phyloP scores from a whole-genome alignment of 2,329 filamentous ascomycete genomes.

The Monilinia polystroma region DNA sequence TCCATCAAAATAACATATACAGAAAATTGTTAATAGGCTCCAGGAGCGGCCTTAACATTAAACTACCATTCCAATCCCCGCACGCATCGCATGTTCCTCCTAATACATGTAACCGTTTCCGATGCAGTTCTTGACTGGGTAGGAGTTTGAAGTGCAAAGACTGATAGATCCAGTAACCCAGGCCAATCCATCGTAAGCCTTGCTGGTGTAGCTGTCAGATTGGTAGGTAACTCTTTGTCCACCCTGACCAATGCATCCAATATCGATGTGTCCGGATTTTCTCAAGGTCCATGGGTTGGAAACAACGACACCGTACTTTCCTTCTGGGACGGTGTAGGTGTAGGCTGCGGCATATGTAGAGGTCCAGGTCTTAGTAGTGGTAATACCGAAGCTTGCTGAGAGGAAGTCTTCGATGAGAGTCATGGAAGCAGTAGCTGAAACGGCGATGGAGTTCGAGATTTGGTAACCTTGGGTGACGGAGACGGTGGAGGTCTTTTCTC shows the following conservation, averaged over 20 bases:
- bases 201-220: neutral
- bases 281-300: constrained; percentile 11
- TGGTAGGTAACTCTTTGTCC: neutral
- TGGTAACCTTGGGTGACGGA: constrained; percentile 2
- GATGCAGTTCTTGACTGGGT: neutral
- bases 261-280: neutral
- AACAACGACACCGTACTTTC: constrained; percentile 4
- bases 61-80: neutral
- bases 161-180: constrained; percentile 17
- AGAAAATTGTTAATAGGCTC: neutral
- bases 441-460: neutral
- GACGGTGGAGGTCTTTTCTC: neutral
- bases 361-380: constrained; percentile 6
- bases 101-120: neutral
- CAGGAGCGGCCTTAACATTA: neutral
- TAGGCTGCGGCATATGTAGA: neutral
- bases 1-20: constrained; percentile 1
- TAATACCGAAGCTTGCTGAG: neutral
- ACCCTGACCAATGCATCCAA: constrained; percentile 3
- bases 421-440: neutral
- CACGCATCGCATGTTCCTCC: neutral
- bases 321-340: constrained; percentile 5
- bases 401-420: neutral
- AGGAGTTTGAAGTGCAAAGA: neutral
- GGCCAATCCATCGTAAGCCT: neutral